Base-by-base conservation (phyloP, 257 asterid genomes). In the Nyctanthes arbortristis region DNA sequence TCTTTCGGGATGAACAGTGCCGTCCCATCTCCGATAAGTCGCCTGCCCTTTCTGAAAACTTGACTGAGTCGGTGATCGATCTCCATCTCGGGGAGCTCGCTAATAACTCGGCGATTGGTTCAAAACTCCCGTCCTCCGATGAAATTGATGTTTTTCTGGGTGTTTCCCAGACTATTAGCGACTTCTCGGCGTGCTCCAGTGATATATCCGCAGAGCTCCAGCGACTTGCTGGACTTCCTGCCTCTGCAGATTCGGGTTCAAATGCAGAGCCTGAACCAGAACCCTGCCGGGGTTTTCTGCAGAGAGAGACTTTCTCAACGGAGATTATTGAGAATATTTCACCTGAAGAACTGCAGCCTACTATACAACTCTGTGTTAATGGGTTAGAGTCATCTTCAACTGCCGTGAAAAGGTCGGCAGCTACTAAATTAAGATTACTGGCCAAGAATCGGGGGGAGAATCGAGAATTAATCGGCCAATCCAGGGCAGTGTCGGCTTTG, bases 401-500 rank as follows among this genome's bases (percentile, higher is more conserved):
- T 11, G 80, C 81, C 0, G 81, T 78, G 63, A 80, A 73, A 57
- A 70, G 88, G 33, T 77, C 80, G 1, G 85, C 85, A 3, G 85
- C 85, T 4, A 85, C 83, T 27, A 83, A 80, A 18, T 61, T 83
- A 47, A 67, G 88, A 49, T 69, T 80, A 2, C 24, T 83, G 30
- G 88, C 88, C 2, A 83, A 83, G 65, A 80, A 83, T 25, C 74
- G 88, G 40, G 81, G 85, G 0, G 88, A 83, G n/a, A 80, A 83
- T 64, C 85, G 88, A 24, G 88, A 83, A 14, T 72, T 83, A 29
- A 83, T 83, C 0, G 88, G 85, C 0, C 81, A 80, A 33, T 80
- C 81, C 0, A 85, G 88, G 27, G 88, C 88, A 0, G 47, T 80
- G 1, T 74, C 81, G 30, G 84, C 85, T 6, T 40, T 83, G 25